Conservation (phyloP, 805 yeast genomes). For the Debaryomyces tyrocola region DNA sequence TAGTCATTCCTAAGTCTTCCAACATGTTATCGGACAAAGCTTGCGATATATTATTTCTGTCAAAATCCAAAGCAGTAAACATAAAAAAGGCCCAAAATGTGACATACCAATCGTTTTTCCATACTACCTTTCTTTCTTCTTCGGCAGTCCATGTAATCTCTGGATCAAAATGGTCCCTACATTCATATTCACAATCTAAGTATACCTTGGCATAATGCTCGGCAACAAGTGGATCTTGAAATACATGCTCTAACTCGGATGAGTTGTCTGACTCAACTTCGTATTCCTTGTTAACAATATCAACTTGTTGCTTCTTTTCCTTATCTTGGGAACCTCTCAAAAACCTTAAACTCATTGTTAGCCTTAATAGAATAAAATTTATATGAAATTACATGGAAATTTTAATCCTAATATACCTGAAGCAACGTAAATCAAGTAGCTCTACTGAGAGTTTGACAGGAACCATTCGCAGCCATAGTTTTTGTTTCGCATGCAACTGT, state of each 20-base stretch:
- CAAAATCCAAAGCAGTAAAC: conserved; percentile 60
- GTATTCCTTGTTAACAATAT: too few species aligned
- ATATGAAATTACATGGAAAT: too few species aligned
- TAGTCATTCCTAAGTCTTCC: conserved; percentile 51
- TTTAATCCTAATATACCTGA: too few species aligned
- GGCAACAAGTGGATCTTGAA: conserved; percentile 48
- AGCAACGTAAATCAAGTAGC: too few species aligned
- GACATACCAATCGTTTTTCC: conserved; percentile 57
- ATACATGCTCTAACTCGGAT: conserved; percentile 17
- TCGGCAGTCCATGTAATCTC: conserved; percentile 51
- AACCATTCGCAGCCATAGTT: too few species aligned
- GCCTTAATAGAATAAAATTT: too few species aligned
- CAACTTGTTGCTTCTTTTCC: too few species aligned
- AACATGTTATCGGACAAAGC: conserved; percentile 59
- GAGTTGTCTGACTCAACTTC: conserved; percentile 6
- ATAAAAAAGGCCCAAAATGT: conserved; percentile 57
- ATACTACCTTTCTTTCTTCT: conserved; percentile 49
- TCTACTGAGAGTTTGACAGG: too few species aligned
- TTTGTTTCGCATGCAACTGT: too few species aligned
- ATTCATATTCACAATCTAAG: conserved; percentile 52
- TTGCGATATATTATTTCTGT: conserved; percentile 56
- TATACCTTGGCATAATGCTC: conserved; percentile 46
- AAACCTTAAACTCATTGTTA: too few species aligned
- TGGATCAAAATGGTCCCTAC: conserved; percentile 58
- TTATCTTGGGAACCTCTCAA: too few species aligned